phyloP scores from a whole-genome alignment of 31 red algal species.

The Endocladia muricata region DNA sequence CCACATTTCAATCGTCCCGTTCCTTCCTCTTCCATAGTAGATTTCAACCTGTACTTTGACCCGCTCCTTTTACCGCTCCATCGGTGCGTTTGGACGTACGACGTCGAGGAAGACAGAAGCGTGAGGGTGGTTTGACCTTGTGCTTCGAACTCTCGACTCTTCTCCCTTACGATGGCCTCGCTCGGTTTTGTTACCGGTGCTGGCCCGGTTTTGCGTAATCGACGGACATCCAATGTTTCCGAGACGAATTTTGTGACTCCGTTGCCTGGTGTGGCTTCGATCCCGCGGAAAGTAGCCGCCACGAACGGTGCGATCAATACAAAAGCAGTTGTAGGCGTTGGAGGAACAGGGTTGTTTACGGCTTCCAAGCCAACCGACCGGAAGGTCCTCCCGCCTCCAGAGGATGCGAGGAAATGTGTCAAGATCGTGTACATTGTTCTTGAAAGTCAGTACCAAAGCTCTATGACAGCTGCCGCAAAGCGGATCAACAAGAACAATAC shows the following conservation, averaged over 20 bases:
- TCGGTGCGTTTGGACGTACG: no score
- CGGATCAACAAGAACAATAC: conserved; percentile 65
- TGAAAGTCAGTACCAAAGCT: conserved; percentile 97
- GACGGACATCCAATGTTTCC: background rate
- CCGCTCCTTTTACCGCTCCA: no score
- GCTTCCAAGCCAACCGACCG: conserved; percentile 87
- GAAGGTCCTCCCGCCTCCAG: conserved; percentile 64
- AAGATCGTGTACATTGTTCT: conserved; percentile 98
- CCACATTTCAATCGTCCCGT: no score
- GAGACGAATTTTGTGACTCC: background rate
- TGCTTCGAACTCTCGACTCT: background rate
- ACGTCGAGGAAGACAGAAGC: no score
- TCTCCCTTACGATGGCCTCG: conserved; percentile 17
- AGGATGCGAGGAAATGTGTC: conserved; percentile 64
- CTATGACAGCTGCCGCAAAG: conserved; percentile 89
- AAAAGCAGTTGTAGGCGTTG: conserved; percentile 51
- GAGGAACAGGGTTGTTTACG: conserved; percentile 76
- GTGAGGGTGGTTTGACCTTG: no score
- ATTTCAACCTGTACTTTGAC: no score
- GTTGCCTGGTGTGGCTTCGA: background rate
- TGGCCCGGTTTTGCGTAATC: conserved; percentile 15
- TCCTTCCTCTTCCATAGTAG: no score
- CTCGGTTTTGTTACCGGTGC: conserved; percentile 54
- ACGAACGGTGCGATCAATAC: conserved; percentile 6
- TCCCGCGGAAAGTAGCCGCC: background rate